Conservation (phyloP, 345 rosid species). For the Limnanthes douglasii region DNA sequence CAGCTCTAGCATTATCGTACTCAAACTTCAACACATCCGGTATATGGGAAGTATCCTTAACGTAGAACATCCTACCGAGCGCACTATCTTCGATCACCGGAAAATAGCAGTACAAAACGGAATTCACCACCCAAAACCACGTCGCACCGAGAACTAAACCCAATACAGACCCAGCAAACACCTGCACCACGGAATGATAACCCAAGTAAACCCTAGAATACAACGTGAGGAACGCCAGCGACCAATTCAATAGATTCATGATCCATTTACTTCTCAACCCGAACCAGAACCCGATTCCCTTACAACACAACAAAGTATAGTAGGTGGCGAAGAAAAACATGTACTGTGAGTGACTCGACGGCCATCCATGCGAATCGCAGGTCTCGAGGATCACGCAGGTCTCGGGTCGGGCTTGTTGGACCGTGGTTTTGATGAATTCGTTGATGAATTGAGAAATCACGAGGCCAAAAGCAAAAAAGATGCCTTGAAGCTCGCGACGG, state of each 20-base stretch:
- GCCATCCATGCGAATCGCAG: conserved; percentile 99
- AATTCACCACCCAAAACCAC: conserved; percentile 85
- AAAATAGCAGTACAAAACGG: conserved; percentile 28
- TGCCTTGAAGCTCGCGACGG: conserved; percentile 82
- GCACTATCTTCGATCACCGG: conserved; percentile 67
- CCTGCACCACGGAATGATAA: conserved; percentile 79
- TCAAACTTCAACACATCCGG: conserved; percentile 76
- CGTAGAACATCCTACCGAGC: conserved; percentile 55
- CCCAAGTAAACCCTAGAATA: conserved; percentile 90
- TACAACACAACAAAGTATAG: conserved; percentile 33
- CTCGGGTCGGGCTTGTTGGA: conserved; percentile 83
- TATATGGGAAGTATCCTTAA: conserved; percentile 94
- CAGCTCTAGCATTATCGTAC: conserved; percentile 85
- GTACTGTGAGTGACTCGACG: conserved; percentile 86
- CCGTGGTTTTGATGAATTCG: conserved; percentile 48
- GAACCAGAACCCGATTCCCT: conserved; percentile 45
- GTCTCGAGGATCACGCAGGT: conserved; percentile 70
- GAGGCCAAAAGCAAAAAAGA: conserved; percentile 83
- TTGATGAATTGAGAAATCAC: conserved; percentile 66
- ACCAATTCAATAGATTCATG: conserved; percentile 37
- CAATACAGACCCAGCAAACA: conserved; percentile 60
- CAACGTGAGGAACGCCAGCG: conserved; percentile 58
- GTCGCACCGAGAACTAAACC: conserved; percentile 46
- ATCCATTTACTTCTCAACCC: conserved; percentile 32
- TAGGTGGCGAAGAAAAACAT: conserved; percentile 83